Base-by-base conservation (phyloP, 495 filamentous ascomycete genomes). In the Hypoxylon rickii region DNA sequence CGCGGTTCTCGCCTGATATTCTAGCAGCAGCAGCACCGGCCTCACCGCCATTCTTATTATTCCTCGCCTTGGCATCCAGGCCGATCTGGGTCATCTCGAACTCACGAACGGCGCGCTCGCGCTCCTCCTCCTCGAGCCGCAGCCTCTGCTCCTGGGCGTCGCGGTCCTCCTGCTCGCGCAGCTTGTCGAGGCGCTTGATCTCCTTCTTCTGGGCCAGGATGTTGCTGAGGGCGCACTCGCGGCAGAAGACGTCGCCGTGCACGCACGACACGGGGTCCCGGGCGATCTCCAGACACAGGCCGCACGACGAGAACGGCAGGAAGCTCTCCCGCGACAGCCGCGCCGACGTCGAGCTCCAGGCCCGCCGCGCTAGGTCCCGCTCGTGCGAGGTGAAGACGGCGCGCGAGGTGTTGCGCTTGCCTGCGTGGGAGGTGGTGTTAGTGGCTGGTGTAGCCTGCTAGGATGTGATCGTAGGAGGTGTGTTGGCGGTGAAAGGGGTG, bases 321-420 rank as follows among this genome's bases (percentile, higher is more conserved):
- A 95, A 97, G 51, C 89, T 93, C 66, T 98, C 94, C 59, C 94
- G 88, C 37, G 83, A 84, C 26, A 98, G 89, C 41, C 89, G 89
- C n/a, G 91, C 90, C 24, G 85, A 80, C 57, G 87, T 89, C 5
- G 87, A 83, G 66, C 86, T 86, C 89, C 95, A 98, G 47, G 83
- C 82, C 17, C 80, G 73, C 65, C 89, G 88, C 26, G 96, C 86
- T 29, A 90, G 83, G 49, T 79, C 78, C 41, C 94, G 87, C 75
- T 98, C 94, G 73, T 96, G 85, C 42, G 92, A 86, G 52, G 94
- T 97, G 79, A 97, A 98, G 73, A 96, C 89, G 15, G 94, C 87
- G 36, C 96, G 89, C 49, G 92, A 95, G 43, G 94, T 97, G 77
- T 98, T 97, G 58, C 93, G 87, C 80, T 97, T 96, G 70, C 86